A percentile compares a stretch with the other conserved stretches of the same genome.
phyloP scores from a whole-genome alignment of 495 filamentous ascomycete species.

The Viridothelium virens region DNA sequence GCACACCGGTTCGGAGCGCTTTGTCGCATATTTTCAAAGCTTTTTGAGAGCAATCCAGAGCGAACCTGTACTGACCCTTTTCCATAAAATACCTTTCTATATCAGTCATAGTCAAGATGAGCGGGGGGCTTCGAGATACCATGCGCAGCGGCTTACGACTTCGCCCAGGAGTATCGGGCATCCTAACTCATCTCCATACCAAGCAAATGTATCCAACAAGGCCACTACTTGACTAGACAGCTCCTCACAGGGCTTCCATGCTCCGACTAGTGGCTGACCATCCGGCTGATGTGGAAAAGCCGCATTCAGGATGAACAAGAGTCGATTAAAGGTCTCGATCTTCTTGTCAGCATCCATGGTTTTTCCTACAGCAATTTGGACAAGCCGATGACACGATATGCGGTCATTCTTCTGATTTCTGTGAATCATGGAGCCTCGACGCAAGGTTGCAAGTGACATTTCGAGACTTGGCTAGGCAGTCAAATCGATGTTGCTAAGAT shows the following conservation, averaged over 20 bases:
- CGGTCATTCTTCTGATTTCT: constrained; percentile 5
- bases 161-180: not conserved
- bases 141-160: not conserved
- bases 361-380: not conserved
- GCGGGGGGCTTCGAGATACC: not conserved
- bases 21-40: not conserved
- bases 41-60: not conserved
- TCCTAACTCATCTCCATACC: not conserved
- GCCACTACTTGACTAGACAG: not conserved
- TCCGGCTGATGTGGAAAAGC: not conserved
- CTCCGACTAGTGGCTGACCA: not conserved
- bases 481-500: not conserved
- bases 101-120: not conserved
- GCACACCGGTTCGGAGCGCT: not conserved
- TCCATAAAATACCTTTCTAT: not conserved
- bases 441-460: not conserved
- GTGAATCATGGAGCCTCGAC: not conserved
- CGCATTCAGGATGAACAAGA: not conserved
- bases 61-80: not conserved
- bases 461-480: not conserved
- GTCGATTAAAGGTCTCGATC: not conserved
- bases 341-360: not conserved
- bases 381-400: not conserved
- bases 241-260: not conserved
- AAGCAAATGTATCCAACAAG: not conserved